Percentiles rank a stretch among this genome's conserved stretches.
phyloP scores from a whole-genome alignment of 75 land plant genomes.

The Cryptomeria japonica region DNA sequence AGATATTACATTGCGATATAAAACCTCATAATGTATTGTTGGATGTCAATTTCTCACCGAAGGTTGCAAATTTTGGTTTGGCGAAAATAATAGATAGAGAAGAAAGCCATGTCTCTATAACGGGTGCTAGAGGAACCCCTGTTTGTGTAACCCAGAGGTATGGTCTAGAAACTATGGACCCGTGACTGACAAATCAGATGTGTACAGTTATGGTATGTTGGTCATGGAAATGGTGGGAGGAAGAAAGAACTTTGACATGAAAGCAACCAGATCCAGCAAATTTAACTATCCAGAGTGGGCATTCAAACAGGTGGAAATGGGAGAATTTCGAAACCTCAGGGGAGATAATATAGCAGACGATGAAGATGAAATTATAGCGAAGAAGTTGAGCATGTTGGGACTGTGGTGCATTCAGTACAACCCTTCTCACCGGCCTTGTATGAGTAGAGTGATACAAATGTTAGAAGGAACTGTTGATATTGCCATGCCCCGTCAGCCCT shows the following conservation, averaged over 20 bases:
- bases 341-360: not conserved
- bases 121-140: not conserved
- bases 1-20: not conserved
- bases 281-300: not conserved
- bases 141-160: not conserved
- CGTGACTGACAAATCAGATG: not conserved
- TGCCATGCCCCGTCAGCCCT: not conserved
- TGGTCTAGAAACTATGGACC: not conserved
- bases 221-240: not conserved
- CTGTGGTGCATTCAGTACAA: not conserved
- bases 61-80: not conserved
- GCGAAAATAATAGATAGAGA: not conserved
- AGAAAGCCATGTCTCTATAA: not conserved
- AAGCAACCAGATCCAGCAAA: not conserved
- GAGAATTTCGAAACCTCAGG: not conserved
- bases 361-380: not conserved
- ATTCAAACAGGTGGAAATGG: not conserved
- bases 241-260: not conserved
- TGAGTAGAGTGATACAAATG: not conserved
- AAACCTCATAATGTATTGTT: not conserved
- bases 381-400: not conserved
- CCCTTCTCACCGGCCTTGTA: not conserved
- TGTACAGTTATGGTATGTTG: not conserved
- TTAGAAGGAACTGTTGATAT: not conserved
- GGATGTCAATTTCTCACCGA: not conserved